These are phyloP conservation scores for Alternaria sp. DNA, from an alignment of 2,329 filamentous ascomycete species.

Conservation along the genomic window DNA sequence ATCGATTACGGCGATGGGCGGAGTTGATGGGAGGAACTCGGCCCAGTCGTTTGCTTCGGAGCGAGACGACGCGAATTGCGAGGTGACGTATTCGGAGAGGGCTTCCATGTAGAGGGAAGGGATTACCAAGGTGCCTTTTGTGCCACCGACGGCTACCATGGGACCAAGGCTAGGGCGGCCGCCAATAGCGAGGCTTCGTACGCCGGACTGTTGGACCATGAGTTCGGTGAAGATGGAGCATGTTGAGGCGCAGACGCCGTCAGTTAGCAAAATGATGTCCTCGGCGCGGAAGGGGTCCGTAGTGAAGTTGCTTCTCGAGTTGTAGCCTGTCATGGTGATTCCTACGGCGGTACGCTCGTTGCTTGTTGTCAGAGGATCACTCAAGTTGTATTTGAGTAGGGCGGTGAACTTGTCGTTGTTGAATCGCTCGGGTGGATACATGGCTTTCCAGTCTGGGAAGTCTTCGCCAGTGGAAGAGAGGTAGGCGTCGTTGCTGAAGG, in stretches of 20 bases:
- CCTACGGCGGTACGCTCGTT: conserved; percentile 39
- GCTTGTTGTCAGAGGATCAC: conserved; percentile 45
- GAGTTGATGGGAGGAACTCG: conserved; percentile 32
- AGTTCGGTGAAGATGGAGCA: conserved; percentile 59
- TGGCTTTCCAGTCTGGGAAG: conserved; percentile 49
- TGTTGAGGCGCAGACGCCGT: conserved; percentile 58
- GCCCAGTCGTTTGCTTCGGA: conserved; percentile 31
- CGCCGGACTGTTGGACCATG: conserved; percentile 55
- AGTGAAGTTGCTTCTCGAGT: conserved; percentile 36
- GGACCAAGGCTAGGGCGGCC: conserved; percentile 53
- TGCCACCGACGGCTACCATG: conserved; percentile 57
- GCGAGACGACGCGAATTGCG: conserved; percentile 25
- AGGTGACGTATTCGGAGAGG: conserved; percentile 29
- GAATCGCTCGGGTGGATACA: conserved; percentile 48
- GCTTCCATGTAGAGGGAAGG: conserved; percentile 33
- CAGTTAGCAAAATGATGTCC: conserved; percentile 53
- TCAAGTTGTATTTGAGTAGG: conserved; percentile 52
- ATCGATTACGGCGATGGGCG: conserved; percentile 31
- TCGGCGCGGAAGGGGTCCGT: conserved; percentile 49
- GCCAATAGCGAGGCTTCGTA: conserved; percentile 55
- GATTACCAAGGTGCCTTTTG: conserved; percentile 54
- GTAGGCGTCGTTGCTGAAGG: conserved; percentile 49
- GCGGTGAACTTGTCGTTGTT: conserved; percentile 51
- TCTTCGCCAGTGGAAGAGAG: conserved; percentile 32
- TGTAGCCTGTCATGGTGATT: conserved; percentile 44